Conservation (phyloP, 192 early-diverging fungal genomes). For the Linnemannia zychae region DNA sequence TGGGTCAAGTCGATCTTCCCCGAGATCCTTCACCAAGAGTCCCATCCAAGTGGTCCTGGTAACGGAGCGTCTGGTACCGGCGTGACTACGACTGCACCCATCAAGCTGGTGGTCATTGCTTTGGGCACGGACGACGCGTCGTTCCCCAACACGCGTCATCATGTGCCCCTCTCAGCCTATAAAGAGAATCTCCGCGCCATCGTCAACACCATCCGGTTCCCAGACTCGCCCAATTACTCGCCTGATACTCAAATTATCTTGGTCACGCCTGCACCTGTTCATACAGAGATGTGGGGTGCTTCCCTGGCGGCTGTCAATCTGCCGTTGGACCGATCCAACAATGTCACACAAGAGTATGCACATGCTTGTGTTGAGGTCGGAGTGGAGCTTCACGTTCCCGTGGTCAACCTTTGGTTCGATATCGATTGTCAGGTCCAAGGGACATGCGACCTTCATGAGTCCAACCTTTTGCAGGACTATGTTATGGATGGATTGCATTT, state of each 20-base stretch:
- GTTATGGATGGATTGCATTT: conserved; percentile 74
- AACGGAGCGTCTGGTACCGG: conserved; percentile 9
- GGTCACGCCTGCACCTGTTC: conserved; percentile 81
- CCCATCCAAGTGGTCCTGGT: conserved; percentile 10
- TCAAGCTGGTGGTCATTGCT: conserved; percentile 77
- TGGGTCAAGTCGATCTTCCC: conserved; percentile 66
- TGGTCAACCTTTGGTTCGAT: conserved; percentile 30
- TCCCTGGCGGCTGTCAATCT: conserved; percentile 45
- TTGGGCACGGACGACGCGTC: conserved; percentile 89
- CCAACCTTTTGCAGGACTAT: conserved; percentile 37
- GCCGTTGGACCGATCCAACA: conserved; percentile 34
- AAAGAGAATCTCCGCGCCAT: conserved; percentile 71
- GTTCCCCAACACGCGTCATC: conserved; percentile 62
- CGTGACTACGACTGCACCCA: conserved; percentile 30
- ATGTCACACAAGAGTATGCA: conserved; percentile 67
- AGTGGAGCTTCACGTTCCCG: conserved; percentile 58
- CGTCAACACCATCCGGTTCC: conserved; percentile 65
- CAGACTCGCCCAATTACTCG: conserved; percentile 66
- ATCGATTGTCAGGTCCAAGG: conserved; percentile 31
- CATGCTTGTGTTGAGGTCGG: conserved; percentile 63
- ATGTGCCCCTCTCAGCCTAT: conserved; percentile 73
- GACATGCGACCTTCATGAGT: conserved; percentile 33
- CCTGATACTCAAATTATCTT: conserved; percentile 78
- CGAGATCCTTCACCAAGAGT: conserved; percentile 64
- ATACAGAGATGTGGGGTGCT: conserved; percentile 67